Evolutionary conservation across 305 asterid genomes (phyloP).

Genomic region (Fraxinus sp.): DNA sequence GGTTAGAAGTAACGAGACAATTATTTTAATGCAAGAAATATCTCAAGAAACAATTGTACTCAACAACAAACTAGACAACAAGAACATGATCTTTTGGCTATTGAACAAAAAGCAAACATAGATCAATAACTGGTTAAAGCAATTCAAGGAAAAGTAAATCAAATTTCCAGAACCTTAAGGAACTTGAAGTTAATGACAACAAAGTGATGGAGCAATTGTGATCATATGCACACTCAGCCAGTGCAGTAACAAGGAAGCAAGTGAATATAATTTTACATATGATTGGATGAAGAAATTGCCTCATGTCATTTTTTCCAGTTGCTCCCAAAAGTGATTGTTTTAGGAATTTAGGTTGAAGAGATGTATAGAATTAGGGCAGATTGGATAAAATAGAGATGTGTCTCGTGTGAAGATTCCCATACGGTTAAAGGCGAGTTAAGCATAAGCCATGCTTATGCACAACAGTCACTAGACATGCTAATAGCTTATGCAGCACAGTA

Average conservation of each 20-base stretch:
- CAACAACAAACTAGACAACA: not conserved
- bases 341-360: not conserved
- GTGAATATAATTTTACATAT: not conserved
- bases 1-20: conserved; percentile 23
- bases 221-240: not conserved
- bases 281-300: not conserved
- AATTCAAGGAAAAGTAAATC: not conserved
- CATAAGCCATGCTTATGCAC: not conserved
- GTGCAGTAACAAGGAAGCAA: not conserved
- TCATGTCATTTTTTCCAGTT: not conserved
- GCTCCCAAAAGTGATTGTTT: not conserved
- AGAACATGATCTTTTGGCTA: not conserved
- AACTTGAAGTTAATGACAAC: not conserved
- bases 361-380: not conserved
- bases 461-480: not conserved
- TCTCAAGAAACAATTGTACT: conserved; percentile 3
- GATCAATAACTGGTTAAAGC: not conserved
- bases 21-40: conserved; percentile 21
- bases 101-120: not conserved
- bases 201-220: not conserved
- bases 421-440: not conserved
- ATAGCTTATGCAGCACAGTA: not conserved
- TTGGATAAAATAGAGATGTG: not conserved
- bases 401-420: not conserved
- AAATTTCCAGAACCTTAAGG: conserved; percentile 2